Conservation (phyloP, 257 asterid species). For the Scutellaria minor region DNA sequence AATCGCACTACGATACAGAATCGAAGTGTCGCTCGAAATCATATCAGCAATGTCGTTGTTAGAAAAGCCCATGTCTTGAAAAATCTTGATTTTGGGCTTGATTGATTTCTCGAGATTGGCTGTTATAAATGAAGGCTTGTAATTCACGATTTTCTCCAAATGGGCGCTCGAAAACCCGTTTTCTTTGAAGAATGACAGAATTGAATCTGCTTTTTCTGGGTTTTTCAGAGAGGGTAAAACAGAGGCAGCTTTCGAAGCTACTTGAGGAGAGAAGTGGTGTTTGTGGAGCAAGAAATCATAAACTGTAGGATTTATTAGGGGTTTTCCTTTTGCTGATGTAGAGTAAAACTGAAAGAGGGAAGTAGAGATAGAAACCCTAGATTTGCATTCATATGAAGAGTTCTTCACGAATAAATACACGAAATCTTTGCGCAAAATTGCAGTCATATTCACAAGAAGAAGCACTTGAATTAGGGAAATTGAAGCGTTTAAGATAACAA, state of each 20-base stretch:
- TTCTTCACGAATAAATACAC: not conserved
- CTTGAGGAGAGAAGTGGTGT: conserved; percentile 40
- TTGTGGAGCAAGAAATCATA: conserved; percentile 26
- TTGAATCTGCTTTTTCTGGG: conserved; percentile 27
- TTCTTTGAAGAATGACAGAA: conserved; percentile 38
- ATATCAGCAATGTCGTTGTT: conserved; percentile 35
- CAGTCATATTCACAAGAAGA: not conserved
- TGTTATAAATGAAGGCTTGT: conserved; percentile 26
- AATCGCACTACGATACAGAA: conserved; percentile 30
- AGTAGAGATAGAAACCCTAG: conserved; percentile 21
- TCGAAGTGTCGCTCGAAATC: conserved; percentile 30
- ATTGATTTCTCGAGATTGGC: conserved; percentile 34
- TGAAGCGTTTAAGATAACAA: not conserved
- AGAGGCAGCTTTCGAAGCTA: conserved; percentile 36
- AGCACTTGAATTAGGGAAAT: not conserved
- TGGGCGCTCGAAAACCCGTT: conserved; percentile 43
- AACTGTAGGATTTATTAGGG: conserved; percentile 2
- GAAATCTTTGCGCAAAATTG: conserved; percentile 2
- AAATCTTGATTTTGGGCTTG: conserved; percentile 47
- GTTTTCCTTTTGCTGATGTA: conserved; percentile 12
- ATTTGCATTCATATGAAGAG: conserved; percentile 9
- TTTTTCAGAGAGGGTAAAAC: not conserved
- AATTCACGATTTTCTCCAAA: conserved; percentile 38
- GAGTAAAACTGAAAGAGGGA: conserved; percentile 14
- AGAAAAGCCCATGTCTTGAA: conserved; percentile 35